Base-by-base conservation (phyloP, 495 filamentous ascomycete species). In the Trichocladium antarcticum region DNA sequence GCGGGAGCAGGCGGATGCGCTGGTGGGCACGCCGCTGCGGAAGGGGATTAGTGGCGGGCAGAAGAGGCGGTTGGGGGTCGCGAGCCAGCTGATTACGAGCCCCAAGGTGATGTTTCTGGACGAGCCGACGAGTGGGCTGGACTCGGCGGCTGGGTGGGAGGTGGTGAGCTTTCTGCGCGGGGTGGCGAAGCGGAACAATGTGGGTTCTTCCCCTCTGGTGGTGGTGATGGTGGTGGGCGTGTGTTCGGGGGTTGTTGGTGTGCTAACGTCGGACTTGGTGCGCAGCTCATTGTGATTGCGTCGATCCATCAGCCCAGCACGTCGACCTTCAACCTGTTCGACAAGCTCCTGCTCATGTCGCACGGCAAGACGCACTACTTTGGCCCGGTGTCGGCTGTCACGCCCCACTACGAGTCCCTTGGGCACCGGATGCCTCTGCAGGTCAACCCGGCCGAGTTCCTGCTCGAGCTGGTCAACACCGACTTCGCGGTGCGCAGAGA, bases 231-330 rank as follows among this genome's bases (percentile, higher is more conserved):
- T 39, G 1, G 37, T 24, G 35, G 12, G 37, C 16, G 32, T 19
- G 46, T 8, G 31, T 19, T 11, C 11, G 28, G 19, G 35, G 35
- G 78, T 1, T 71, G 4, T 83, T 43, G 72, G 82, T 54, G 73
- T 1, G 5, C 6, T 10, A 2, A 3, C 17, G 5, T 5, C 15
- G 10, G n/a, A 37, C 31, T 9, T 8, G 28, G 29, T n/a, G 74
- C n/a, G 36, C 63, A 87, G 59, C 86, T 92, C 14, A 85, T 89
- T 36, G 56, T 65, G 1, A 55, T 92, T 42, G 83, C 81, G 0
- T 82, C 77, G 49, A 89, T 92, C 45, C 86, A 92, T 57, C 86
- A 92, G 57, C 86, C 86, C 2, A 87, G 83, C 1, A 83, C 84
- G 0, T 68, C 78, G 0, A 87, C 82, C 0, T 90, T 89, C 60